Conservation (phyloP, 306 rosid species). For the Cercis canadensis region DNA sequence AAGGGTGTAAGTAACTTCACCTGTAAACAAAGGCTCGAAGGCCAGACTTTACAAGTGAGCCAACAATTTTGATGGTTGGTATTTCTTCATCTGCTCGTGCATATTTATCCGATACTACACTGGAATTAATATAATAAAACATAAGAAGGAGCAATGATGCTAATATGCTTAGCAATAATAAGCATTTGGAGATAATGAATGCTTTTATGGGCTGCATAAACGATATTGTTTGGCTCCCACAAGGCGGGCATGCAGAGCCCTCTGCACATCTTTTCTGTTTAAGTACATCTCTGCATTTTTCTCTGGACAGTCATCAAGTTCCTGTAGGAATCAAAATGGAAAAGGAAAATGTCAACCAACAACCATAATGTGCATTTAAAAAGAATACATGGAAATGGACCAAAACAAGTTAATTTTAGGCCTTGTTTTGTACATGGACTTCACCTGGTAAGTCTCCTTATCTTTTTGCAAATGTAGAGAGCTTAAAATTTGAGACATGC, state of each 20-base stretch:
- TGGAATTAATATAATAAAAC: not conserved
- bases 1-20: not conserved
- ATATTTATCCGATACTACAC: constrained; percentile 6
- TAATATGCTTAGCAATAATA: too few relatives aligned
- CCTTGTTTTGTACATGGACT: too few relatives aligned
- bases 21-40: constrained; percentile 36
- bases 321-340: not conserved
- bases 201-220: constrained; percentile 50
- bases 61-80: constrained; percentile 30
- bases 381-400: not conserved
- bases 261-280: constrained; percentile 53
- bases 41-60: constrained; percentile 26
- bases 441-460: not conserved
- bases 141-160: not conserved
- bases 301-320: constrained; percentile 53
- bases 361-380: not conserved
- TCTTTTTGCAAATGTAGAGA: not conserved
- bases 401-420: too few relatives aligned
- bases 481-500: not conserved
- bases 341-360: not conserved
- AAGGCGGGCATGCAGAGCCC: constrained; percentile 57
- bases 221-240: constrained; percentile 46
- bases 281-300: constrained; percentile 46
- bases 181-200: too few relatives aligned
- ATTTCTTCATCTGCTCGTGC: not conserved